Evolutionary conservation across 352 stramenopile genomes (phyloP).

Genomic region (Pythium sukuiense): DNA sequence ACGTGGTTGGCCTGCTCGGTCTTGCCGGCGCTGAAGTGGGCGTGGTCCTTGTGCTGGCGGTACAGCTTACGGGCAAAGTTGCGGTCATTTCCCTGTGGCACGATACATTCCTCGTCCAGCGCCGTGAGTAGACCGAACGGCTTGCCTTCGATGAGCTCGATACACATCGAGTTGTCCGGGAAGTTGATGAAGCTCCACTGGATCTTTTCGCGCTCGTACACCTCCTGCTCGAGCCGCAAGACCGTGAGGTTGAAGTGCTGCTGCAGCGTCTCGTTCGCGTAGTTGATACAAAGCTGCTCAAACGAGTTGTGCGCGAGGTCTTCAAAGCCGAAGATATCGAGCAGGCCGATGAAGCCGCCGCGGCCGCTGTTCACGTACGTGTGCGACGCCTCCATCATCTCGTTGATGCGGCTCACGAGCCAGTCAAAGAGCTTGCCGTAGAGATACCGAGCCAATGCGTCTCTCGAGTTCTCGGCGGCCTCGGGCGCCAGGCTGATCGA

Average conservation of each 20-base stretch:
- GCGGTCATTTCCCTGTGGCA: slow-evolving; percentile 83
- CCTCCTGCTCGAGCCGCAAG: slow-evolving; percentile 85
- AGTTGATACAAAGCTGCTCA: slow-evolving; percentile 96
- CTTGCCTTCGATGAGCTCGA: slow-evolving; percentile 88
- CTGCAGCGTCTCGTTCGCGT: slow-evolving; percentile 92
- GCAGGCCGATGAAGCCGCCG: slow-evolving; percentile 68
- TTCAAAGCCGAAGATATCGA: slow-evolving; percentile 91
- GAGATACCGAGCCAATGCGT: slow-evolving; percentile 93
- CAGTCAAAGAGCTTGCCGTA: slow-evolving; percentile 96
- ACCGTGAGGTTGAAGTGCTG: slow-evolving; percentile 92
- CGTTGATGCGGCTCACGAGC: slow-evolving; percentile 87
- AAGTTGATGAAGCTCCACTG: slow-evolving; percentile 91
- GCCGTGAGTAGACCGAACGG: slow-evolving; percentile 82
- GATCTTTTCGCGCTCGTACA: slow-evolving; percentile 88
- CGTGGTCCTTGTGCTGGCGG: slow-evolving; percentile 62
- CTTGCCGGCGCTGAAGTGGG: slow-evolving; percentile 76
- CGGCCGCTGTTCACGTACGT: slow-evolving; percentile 39
- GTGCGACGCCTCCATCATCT: slow-evolving; percentile 52
- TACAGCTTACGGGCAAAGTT: slow-evolving; percentile 88
- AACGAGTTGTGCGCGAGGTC: slow-evolving; percentile 92
- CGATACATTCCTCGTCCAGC: slow-evolving; percentile 90
- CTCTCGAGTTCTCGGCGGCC: slow-evolving; percentile 86
- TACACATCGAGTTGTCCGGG: slow-evolving; percentile 87
- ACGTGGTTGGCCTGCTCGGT: slow-evolving; percentile 79
- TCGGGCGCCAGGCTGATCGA: slow-evolving; percentile 70